Percentiles rank a stretch among this genome's conserved stretches.
Conservation (phyloP, 148 eudicot genomes). For the Polygonum maritimum region DNA sequence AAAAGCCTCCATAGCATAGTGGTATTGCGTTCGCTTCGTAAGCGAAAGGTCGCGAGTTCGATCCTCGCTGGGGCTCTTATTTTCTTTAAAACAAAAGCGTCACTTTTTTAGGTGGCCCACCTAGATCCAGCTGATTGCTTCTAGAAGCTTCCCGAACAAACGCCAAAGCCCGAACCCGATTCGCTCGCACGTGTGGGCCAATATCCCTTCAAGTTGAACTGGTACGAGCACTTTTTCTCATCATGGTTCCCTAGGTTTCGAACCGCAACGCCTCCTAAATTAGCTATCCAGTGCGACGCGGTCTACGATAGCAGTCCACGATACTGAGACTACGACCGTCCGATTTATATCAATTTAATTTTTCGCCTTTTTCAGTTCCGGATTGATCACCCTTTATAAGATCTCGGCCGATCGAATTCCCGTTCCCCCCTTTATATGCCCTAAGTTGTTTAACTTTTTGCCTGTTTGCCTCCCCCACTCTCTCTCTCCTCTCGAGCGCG, state of each 20-base stretch:
- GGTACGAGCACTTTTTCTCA: background rate
- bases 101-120: too few species aligned
- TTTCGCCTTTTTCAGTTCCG: background rate
- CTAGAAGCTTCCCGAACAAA: too few species aligned
- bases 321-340: background rate
- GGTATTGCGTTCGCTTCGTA: slow-evolving; percentile 72
- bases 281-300: background rate
- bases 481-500: slow-evolving; percentile 4
- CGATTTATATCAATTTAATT: background rate
- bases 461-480: background rate
- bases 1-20: slow-evolving; percentile 54
- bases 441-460: background rate
- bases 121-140: too few species aligned
- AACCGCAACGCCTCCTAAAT: background rate
- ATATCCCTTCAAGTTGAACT: too few species aligned
- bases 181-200: background rate
- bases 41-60: slow-evolving; percentile 60
- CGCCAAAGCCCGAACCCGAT: too few species aligned
- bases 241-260: background rate
- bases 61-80: slow-evolving; percentile 59
- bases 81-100: background rate
- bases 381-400: background rate
- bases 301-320: background rate
- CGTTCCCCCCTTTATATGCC: slow-evolving; percentile 6
- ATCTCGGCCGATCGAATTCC: background rate